phyloP scores from a whole-genome alignment of 1,284 basidiomycete genomes.

The Apiotrichum mycotoxinovorans region DNA sequence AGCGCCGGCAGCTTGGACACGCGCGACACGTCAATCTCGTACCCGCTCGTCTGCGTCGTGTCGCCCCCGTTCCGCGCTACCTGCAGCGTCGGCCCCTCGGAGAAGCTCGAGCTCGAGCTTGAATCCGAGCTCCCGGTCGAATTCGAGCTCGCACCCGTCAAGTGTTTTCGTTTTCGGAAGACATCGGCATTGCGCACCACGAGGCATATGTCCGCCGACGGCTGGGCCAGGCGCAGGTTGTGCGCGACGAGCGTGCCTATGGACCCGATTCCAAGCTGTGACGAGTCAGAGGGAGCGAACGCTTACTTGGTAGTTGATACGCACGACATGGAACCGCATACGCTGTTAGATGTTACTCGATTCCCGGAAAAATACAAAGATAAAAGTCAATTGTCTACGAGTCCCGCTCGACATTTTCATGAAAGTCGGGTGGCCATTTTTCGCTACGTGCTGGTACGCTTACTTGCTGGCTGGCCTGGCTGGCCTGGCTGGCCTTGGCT shows the following conservation, averaged over 20 bases:
- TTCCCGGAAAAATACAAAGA: not conserved
- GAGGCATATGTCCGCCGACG: slow-evolving; percentile 61
- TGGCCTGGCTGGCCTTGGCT: too few species aligned
- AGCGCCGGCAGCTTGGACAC: not conserved
- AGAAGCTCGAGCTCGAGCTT: too few species aligned
- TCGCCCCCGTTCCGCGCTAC: slow-evolving; percentile 13
- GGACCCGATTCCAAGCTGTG: slow-evolving; percentile 65
- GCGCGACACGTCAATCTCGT: slow-evolving; percentile 22
- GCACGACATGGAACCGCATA: slow-evolving; percentile 47
- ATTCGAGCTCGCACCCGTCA: not conserved
- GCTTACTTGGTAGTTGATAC: slow-evolving; percentile 20
- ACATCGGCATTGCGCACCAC: slow-evolving; percentile 55
- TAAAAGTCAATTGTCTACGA: not conserved
- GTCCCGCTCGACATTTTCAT: not conserved
- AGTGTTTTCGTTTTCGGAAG: slow-evolving; percentile 1
- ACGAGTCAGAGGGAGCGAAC: not conserved
- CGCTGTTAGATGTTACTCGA: not conserved
- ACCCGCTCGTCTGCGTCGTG: slow-evolving; percentile 18
- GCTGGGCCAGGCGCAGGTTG: slow-evolving; percentile 62
- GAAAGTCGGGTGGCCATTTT: too few species aligned
- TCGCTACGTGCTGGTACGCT: too few species aligned
- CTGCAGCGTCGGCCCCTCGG: not conserved
- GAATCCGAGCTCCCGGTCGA: too few species aligned
- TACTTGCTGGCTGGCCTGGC: too few species aligned
- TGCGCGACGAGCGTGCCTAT: slow-evolving; percentile 76